Conservation (phyloP, 192 early-diverging fungal species). For the Backusella morwellensis region DNA sequence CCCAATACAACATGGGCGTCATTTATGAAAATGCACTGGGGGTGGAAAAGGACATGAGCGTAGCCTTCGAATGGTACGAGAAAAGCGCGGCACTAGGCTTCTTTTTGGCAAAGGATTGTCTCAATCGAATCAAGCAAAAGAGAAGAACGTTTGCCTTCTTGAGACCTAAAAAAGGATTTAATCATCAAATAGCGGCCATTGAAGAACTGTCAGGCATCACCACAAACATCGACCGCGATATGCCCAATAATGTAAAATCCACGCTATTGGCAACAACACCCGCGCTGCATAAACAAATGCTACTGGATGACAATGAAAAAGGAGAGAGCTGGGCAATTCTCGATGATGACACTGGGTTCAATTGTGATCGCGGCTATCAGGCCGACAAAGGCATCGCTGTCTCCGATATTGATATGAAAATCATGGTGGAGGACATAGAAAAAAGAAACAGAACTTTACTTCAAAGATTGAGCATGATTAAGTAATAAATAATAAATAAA, state of each 20-base stretch:
- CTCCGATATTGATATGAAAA: not conserved
- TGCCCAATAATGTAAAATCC: not conserved
- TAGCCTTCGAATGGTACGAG: not conserved
- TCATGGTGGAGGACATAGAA: not conserved
- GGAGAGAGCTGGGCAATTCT: not conserved
- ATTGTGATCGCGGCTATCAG: not conserved
- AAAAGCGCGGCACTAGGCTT: not conserved
- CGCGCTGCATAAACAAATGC: not conserved
- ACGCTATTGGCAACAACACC: not conserved
- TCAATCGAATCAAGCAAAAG: not conserved
- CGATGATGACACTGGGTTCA: not conserved
- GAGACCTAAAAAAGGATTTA: not conserved
- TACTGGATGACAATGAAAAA: not conserved
- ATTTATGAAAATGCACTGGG: not conserved
- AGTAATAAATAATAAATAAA: too few relatives aligned
- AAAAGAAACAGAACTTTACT: not conserved
- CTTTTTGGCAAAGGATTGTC: not conserved
- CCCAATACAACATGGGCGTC: not conserved
- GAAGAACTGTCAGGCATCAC: not conserved
- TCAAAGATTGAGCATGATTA: not conserved
- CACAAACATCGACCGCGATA: not conserved
- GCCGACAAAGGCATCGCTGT: not conserved
- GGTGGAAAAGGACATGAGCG: not conserved
- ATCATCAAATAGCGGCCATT: not conserved
- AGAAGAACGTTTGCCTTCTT: not conserved